Percentiles rank a stretch among this genome's conserved stretches.
These are phyloP conservation scores for Thielaviopsis euricoi DNA, from an alignment of 2,329 filamentous ascomycete species.

Conservation along the genomic window DNA sequence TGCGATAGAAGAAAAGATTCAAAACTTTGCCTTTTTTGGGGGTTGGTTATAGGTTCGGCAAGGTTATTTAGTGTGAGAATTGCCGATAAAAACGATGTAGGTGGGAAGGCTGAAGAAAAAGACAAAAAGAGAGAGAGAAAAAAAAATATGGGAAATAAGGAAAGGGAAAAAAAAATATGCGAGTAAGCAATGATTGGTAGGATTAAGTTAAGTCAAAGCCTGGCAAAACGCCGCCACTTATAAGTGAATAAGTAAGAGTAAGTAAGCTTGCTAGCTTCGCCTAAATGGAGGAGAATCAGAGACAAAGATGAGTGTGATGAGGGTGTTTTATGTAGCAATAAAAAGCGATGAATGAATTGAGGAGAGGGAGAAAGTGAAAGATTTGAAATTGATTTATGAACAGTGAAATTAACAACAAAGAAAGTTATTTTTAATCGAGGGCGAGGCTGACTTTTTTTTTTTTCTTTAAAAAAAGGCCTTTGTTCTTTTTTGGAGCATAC, in stretches of 20 bases:
- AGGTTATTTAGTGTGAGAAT: neutral
- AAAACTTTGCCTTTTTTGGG: too few species aligned
- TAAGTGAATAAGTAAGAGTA: too few species aligned
- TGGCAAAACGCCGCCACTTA: neutral
- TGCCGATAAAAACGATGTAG: neutral
- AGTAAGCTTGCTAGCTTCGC: neutral
- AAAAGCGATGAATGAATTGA: neutral
- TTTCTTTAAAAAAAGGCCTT: too few species aligned
- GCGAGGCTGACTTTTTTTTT: too few species aligned
- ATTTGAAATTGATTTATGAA: too few species aligned
- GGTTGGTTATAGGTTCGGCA: neutral
- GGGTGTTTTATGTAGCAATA: neutral
- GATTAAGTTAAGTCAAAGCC: neutral
- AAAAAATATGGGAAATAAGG: slow-evolving; percentile 1
- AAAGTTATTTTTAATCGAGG: neutral
- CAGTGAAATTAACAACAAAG: too few species aligned
- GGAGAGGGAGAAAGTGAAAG: too few species aligned
- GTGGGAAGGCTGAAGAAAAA: neutral
- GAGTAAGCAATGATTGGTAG: neutral
- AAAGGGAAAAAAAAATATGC: neutral
- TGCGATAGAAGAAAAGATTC: neutral
- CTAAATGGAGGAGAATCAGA: neutral
- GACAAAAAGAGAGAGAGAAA: neutral
- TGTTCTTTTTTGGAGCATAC: too few species aligned
- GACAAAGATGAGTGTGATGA: neutral